Evolutionary conservation across 129 eudicot genomes (phyloP), one percentile per base, ranked within the genome.

Genomic region (Saussurea involucrata): DNA sequence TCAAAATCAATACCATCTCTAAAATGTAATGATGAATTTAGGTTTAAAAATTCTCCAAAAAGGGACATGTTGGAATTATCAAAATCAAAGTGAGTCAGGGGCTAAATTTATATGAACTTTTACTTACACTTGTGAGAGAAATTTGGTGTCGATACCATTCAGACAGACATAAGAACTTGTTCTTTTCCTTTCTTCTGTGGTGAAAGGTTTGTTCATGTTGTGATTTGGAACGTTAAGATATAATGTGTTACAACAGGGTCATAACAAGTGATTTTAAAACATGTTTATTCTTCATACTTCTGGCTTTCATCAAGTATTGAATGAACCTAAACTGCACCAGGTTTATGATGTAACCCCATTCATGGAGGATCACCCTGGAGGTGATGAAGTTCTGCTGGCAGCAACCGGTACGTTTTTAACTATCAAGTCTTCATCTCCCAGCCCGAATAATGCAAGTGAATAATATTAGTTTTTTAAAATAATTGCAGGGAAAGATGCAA

Each of bases 281-380:
- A 37, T 37, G 46, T 37, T 22, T 61, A 25, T 44, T 4, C 28
- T 44, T 44, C 6, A 17, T 55, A 18, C 5, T 11, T 53, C 25
- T 72, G 32, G n/a, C 34, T 17, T 64, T 63, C 32, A 2, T 28
- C 12, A 15, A 34, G 36, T 60, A 6, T 40, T 37, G 6, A 6
- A 6, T 42, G 18, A 66, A 46, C 21, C 9, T 36, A 17, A 34
- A 28, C 36, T 66, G 70, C 33, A 31, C 20, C 93, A 93, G 98
- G 98, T 93, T 55, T 93, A 93, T 84, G 93, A 93, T 89, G 96
- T 93, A 17, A 87, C 93, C 36, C 93, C 91, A 18, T 93, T 93
- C 74, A 90, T 93, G 97, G 97, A 90, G 33, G 97, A 93, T 78
- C 98, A 93, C 80, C 98, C 98, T 27, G 98, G 98, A 60, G 98